Evolutionary conservation across 345 rosid species (phyloP), one percentile per base, ranked within the genome.

Genomic region (Raphanus sativus): DNA sequence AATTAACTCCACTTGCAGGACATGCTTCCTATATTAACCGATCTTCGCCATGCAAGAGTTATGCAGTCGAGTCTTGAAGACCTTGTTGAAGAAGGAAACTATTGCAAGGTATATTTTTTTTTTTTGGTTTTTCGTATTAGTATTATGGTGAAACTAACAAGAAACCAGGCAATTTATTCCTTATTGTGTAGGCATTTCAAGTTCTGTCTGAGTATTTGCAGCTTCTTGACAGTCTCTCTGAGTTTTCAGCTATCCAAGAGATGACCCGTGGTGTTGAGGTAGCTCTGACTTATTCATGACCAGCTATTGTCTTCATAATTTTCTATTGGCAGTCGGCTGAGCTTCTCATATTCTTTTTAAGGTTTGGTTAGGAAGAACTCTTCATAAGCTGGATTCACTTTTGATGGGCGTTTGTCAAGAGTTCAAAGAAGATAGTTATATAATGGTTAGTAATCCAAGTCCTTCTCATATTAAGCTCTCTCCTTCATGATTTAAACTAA

Each of bases 321-420:
- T 17, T 71, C 12, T n/a, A 67, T 28, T 59, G 10, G 40, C 68
- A 62, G 78, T 48, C 12, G 40, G 28, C 75, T 80, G 63, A 76
- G 29, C 66, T 42, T 38, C 61, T 72, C 71, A 60, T 71, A 59
- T 71, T 62, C 64, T 75, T 81, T 69, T 79, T 26, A 72, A 96
- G 99, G 96, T 87, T 86, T 96, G 99, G 99, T 79, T 96, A 84
- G 98, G 93, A 80, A 90, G 87, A 83, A 91, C 99, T 77, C 99
- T 96, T 79, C 96, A 93, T 70, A 93, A 86, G 88, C 83, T 96
- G 82, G 99, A 96, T 81, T 87, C 99, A 9, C 94, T 96, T 66
- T 82, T 96, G 78, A 74, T 96, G 84, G 98, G 93, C 62, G 94
- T 95, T 30, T 95, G 99, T 84, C 94, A 91, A 81, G 94, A 90